Evolutionary conservation across 257 asterid species (phyloP).

Genomic region (Solanum medicagineum): DNA sequence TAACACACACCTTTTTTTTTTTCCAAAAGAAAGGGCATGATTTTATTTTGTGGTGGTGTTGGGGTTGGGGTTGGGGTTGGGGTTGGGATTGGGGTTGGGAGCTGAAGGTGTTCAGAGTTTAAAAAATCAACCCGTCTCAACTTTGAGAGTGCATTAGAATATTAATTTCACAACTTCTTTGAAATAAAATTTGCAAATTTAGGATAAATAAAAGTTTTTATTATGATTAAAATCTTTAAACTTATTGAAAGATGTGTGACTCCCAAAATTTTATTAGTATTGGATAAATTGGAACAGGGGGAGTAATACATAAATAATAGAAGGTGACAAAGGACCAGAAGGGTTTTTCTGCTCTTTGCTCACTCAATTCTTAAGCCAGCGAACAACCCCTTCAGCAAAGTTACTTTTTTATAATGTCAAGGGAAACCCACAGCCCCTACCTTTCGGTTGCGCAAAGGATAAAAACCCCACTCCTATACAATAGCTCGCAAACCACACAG

Average conservation of each 20-base stretch:
- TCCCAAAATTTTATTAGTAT: not conserved
- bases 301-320: not conserved
- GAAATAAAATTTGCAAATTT: not conserved
- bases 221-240: not conserved
- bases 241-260: not conserved
- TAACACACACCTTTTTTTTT: not conserved
- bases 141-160: not conserved
- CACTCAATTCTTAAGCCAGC: not conserved
- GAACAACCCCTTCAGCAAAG: not conserved
- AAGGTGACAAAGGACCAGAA: not conserved
- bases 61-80: too few relatives aligned
- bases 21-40: not conserved
- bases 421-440: too few relatives aligned
- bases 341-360: not conserved
- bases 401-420: not conserved
- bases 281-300: not conserved
- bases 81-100: too few relatives aligned
- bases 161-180: too few relatives aligned
- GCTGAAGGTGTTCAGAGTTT: not conserved
- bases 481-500: too few relatives aligned
- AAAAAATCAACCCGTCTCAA: not conserved
- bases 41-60: not conserved
- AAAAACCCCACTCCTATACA: too few relatives aligned
- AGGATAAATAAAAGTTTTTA: not conserved
- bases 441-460: too few relatives aligned